Evolutionary conservation across 2,329 filamentous ascomycete species (phyloP).

Genomic region (Cladosporium halotolerans): DNA sequence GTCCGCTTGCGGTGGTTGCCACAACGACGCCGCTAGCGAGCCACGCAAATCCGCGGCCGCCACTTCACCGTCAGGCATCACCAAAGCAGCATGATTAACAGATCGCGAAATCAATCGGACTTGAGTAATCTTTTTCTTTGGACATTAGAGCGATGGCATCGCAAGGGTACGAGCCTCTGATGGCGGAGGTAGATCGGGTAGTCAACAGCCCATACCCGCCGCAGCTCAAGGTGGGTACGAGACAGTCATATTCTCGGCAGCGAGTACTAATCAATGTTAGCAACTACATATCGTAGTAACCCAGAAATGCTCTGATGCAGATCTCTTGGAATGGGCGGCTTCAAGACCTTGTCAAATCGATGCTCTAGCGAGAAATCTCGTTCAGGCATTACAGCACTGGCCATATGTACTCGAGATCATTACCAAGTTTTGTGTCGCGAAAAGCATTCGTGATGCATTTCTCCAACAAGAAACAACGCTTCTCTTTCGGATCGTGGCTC

Average conservation of each 20-base stretch:
- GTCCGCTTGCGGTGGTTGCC: too few species aligned
- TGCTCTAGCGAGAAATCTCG: conserved; percentile 39
- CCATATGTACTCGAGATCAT: conserved; percentile 46
- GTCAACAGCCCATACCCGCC: conserved; percentile 30
- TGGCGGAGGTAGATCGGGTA: conserved; percentile 24
- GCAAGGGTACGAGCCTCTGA: conserved; percentile 12
- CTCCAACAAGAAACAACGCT: conserved; percentile 27
- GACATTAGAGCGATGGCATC: conserved; percentile 3
- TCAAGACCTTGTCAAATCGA: conserved; percentile 45
- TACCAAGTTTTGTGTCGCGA: conserved; percentile 36
- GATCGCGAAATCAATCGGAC: too few species aligned
- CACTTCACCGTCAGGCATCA: too few species aligned
- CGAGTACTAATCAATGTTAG: conserved; percentile 23
- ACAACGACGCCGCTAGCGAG: too few species aligned
- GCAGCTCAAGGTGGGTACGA: conserved; percentile 23
- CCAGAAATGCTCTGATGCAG: conserved; percentile 25
- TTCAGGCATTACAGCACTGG: conserved; percentile 47
- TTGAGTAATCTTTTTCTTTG: too few species aligned
- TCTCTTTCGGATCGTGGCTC: conserved; percentile 22
- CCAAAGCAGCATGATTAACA: too few species aligned
- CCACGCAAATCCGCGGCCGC: too few species aligned
- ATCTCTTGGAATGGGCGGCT: conserved; percentile 42
- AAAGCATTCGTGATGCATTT: conserved; percentile 26
- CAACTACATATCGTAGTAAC: conserved; percentile 32
- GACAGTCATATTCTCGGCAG: neutral